A percentile compares a stretch with the other conserved stretches of the same genome.
These are phyloP conservation scores for Lachancea dasiensis DNA, from an alignment of 805 yeast genomes.

Conservation along the genomic window DNA sequence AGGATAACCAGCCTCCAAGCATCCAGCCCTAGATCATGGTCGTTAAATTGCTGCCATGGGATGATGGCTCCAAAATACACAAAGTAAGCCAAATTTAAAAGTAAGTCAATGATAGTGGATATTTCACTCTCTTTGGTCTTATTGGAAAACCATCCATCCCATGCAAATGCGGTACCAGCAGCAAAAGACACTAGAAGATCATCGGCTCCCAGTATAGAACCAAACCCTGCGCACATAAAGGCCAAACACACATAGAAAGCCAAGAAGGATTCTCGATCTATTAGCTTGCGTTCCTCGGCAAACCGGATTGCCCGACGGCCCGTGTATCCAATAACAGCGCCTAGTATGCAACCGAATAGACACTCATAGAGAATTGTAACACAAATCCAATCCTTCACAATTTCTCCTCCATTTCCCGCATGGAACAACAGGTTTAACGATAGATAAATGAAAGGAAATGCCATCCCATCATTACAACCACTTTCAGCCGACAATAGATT, in stretches of 20 bases:
- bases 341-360: constrained; percentile 68
- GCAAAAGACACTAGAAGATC: constrained; percentile 85
- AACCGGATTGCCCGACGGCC: constrained; percentile 67
- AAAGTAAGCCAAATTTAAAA: constrained; percentile 78
- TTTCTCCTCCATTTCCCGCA: constrained; percentile 56
- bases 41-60: constrained; percentile 80
- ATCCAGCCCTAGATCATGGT: constrained; percentile 51
- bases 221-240: constrained; percentile 81
- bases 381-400: constrained; percentile 74
- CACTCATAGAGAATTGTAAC: constrained; percentile 78
- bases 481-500: constrained; percentile 73
- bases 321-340: constrained; percentile 62
- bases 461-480: constrained; percentile 96
- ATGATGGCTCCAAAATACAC: constrained; percentile 86
- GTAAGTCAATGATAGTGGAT: constrained; percentile 81
- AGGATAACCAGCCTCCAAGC: constrained; percentile 77
- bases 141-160: constrained; percentile 87
- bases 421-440: constrained; percentile 64
- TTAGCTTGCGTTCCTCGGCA: constrained; percentile 62
- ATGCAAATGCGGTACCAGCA: constrained; percentile 89
- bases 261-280: constrained; percentile 84
- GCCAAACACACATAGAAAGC: constrained; percentile 80
- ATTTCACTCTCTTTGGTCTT: constrained; percentile 82
- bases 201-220: constrained; percentile 82
- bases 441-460: constrained; percentile 79